Percentiles rank a stretch among this genome's conserved stretches.
Evolutionary conservation across 768 basidiomycete genomes (phyloP).

Genomic region (Cantharellus anzutake): DNA sequence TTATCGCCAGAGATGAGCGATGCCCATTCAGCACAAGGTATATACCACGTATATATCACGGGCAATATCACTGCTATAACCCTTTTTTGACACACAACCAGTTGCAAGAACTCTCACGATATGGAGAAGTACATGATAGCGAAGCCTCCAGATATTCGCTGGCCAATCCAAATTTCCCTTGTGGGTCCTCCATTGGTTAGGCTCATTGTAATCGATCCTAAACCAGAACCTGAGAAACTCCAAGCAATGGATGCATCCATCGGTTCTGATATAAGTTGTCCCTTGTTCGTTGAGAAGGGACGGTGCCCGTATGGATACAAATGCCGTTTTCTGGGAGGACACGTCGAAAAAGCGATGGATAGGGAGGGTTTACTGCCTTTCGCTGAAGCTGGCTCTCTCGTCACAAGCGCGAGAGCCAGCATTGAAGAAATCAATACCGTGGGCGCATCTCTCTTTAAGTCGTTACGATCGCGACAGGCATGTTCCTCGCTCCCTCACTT

Average conservation of each 20-base stretch:
- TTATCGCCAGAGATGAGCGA: slow-evolving; percentile 42
- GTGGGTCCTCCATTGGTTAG: no score
- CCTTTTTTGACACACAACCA: slow-evolving; percentile 12
- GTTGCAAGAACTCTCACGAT: slow-evolving; percentile 71
- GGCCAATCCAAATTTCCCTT: slow-evolving; percentile 20
- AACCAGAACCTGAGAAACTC: no score
- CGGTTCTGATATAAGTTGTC: slow-evolving; percentile 25
- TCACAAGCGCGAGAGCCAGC: slow-evolving; percentile 22
- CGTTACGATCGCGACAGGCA: slow-evolving; percentile 52
- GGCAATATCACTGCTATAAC: no score
- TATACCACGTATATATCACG: neutral
- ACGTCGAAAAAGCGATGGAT: slow-evolving; percentile 26
- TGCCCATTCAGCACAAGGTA: slow-evolving; percentile 44
- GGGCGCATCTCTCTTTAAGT: slow-evolving; percentile 34
- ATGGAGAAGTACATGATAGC: slow-evolving; percentile 51
- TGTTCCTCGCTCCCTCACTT: slow-evolving; percentile 3
- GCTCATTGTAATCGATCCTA: no score
- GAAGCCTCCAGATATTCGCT: slow-evolving; percentile 55
- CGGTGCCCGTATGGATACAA: slow-evolving; percentile 74
- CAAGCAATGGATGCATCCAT: slow-evolving; percentile 21
- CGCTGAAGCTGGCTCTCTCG: slow-evolving; percentile 25
- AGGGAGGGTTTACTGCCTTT: slow-evolving; percentile 26
- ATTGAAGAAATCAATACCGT: slow-evolving; percentile 44
- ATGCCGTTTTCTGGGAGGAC: slow-evolving; percentile 77
- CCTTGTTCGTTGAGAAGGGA: slow-evolving; percentile 46